Percentiles rank a stretch among this genome's conserved stretches.
phyloP scores from a whole-genome alignment of 208 protist species.

The Crithidia expoeki region DNA sequence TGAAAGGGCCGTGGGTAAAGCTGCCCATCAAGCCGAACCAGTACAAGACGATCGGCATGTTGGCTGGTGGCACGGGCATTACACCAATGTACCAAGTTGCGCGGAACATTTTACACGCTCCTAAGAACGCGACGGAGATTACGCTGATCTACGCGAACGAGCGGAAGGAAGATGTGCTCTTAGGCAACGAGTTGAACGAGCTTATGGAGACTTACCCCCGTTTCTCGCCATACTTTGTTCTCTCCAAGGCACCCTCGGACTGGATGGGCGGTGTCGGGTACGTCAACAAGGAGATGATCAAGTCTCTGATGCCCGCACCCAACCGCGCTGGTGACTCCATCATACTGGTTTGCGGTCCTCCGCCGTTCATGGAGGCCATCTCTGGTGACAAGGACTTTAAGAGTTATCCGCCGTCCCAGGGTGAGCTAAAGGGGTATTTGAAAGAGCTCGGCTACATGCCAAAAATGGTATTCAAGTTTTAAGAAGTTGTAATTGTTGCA shows the following conservation, averaged over 20 bases:
- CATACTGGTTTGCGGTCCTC: slow-evolving; percentile 88
- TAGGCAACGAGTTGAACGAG: slow-evolving; percentile 92
- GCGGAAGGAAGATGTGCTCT: slow-evolving; percentile 93
- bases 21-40: slow-evolving; percentile 87
- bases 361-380: slow-evolving; percentile 87
- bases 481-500: slow-evolving; percentile 16
- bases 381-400: slow-evolving; percentile 91
- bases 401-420: slow-evolving; percentile 73
- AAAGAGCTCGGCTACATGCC: slow-evolving; percentile 89
- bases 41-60: slow-evolving; percentile 93
- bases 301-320: slow-evolving; percentile 84
- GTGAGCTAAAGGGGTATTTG: slow-evolving; percentile 81
- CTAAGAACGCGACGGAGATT: slow-evolving; percentile 89
- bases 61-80: slow-evolving; percentile 94
- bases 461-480: slow-evolving; percentile 93
- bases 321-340: slow-evolving; percentile 81
- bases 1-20: slow-evolving; percentile 92
- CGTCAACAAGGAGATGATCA: slow-evolving; percentile 91
- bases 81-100: slow-evolving; percentile 94
- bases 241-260: slow-evolving; percentile 85
- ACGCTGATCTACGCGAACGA: slow-evolving; percentile 91
- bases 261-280: slow-evolving; percentile 92
- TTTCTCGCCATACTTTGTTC: slow-evolving; percentile 93
- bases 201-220: slow-evolving; percentile 86
- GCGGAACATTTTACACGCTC: slow-evolving; percentile 69